Evolutionary conservation across 2,329 filamentous ascomycete species (phyloP), one percentile per base, ranked within the genome.

Genomic region (Colletotrichum abscissum): DNA sequence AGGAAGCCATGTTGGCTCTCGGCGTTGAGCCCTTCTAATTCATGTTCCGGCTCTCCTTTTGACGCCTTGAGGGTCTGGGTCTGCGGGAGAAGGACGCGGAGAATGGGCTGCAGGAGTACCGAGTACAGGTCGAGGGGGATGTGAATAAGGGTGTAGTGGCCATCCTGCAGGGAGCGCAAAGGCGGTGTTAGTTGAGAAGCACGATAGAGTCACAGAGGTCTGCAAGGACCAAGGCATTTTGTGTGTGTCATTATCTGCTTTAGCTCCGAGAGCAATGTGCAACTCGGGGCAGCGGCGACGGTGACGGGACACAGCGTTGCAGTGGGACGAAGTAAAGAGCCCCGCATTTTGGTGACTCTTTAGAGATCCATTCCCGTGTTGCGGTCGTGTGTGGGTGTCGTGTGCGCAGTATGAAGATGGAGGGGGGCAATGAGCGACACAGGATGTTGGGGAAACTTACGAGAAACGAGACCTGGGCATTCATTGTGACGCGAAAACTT

Each of bases 71-170:
- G 76, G 69, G 80, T 81, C 71, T 87, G 84, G 24, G 84, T 85
- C 74, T 90, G 88, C 16, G 95, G 94, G 68, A 97, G 90, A 58
- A 98, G 89, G 52, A 98, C 88, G 77, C 92, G 92, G n/a, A 98
- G 87, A 76, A 98, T 95, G 2, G 95, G 92, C 79, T 97, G 95
- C 19, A 98, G 85, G 77, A 98, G 94, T 75, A 88, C 89, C 5
- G 92, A 87, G 82, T 98, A 93, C 60, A 97, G 88, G 67, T 92
- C 87, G 74, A 97, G 86, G 1, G 96, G 95, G 72, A 98, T 95
- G 82, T 98, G 95, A 79, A 98, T 95, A 74, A 99, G 88, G 78
- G 92, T 95, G 78, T 98, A 91, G 75, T 92, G 92, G 77, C 95
- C 95, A 79, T 97, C 93, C 97, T 98, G 42, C 14, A 30, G n/a